These are phyloP conservation scores for Macaranga tanarius DNA, from an alignment of 441 rosid species.

Conservation along the genomic window DNA sequence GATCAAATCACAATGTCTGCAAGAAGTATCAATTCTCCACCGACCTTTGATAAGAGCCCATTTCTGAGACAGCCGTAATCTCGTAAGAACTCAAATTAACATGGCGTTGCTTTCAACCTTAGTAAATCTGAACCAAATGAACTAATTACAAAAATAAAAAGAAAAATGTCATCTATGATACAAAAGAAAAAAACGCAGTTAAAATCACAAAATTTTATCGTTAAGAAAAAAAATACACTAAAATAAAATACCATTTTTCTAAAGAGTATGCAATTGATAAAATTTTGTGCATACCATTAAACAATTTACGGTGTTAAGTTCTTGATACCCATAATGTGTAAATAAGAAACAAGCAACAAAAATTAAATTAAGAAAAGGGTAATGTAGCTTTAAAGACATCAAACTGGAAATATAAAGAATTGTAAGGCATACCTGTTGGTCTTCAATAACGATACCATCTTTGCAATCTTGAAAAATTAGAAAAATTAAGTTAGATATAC, in stretches of 20 bases:
- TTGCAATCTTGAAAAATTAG: slow-evolving; percentile 6
- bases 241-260: too few species aligned
- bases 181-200: too few species aligned
- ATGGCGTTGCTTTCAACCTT: not conserved
- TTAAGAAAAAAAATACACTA: too few species aligned
- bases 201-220: too few species aligned
- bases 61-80: not conserved
- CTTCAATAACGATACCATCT: not conserved
- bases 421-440: slow-evolving; percentile 4
- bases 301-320: too few species aligned
- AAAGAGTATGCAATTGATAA: too few species aligned
- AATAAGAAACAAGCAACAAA: not conserved
- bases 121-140: not conserved
- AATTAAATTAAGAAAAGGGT: not conserved
- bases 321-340: too few species aligned
- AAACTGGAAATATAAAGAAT: not conserved
- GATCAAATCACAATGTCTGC: not conserved
- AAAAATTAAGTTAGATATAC: not conserved
- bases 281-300: not conserved
- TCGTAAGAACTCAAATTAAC: too few species aligned
- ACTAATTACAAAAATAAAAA: not conserved
- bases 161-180: not conserved
- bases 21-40: not conserved
- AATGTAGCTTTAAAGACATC: not conserved
- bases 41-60: not conserved